Evolutionary conservation across 169 alveolate genomes (phyloP), one percentile per base, ranked within the genome.

Genomic region (Cryptosporidium ryanae): DNA sequence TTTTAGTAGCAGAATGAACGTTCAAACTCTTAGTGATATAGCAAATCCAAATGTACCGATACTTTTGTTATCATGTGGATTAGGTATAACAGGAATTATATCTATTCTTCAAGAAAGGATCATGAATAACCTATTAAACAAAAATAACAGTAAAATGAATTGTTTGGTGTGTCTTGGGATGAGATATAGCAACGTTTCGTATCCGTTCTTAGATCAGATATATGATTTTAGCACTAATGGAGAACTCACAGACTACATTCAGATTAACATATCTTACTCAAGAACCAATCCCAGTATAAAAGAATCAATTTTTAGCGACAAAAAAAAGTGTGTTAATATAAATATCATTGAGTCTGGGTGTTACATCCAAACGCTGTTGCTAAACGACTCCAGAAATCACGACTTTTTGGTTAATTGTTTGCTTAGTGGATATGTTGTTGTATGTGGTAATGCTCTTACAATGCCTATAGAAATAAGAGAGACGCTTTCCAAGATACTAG

Each of bases 391-490:
- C 46, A 12, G 34, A 25, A 63, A 76, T 29, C 17, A 25, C 10
- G 71, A 76, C 4, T 17, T 38, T 25, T 23, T 76, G 5, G 10
- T 55, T 57, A 55, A 59, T n/a, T 76, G 87, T 2, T 34, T 76
- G n/a, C n/a, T 59, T 13, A 38, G 59, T 61, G 87, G 87, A 29
- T 43, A 59, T 61, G 25, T 76, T 18, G 27, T 76, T 2, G 68
- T 76, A 18, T 76, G 87, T 59, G 87, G 87, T n/a, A 76, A 76
- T 55, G 87, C 87, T 57, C 44, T 76, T 34, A 32, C 71, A 25
- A 76, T 76, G 87, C 87, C 87, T n/a, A 18, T 59, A 18, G 87
- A 76, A 61, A 55, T 76, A 13, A 76, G 87, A 59, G 71, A 76
- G 18, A 76, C 87, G 21, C 59, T 76, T 1, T 64, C 87, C n/a